Percentiles rank a stretch among this genome's conserved stretches.
phyloP scores from a whole-genome alignment of 371 early-diverging fungal species.

The Ordospora colligata region DNA sequence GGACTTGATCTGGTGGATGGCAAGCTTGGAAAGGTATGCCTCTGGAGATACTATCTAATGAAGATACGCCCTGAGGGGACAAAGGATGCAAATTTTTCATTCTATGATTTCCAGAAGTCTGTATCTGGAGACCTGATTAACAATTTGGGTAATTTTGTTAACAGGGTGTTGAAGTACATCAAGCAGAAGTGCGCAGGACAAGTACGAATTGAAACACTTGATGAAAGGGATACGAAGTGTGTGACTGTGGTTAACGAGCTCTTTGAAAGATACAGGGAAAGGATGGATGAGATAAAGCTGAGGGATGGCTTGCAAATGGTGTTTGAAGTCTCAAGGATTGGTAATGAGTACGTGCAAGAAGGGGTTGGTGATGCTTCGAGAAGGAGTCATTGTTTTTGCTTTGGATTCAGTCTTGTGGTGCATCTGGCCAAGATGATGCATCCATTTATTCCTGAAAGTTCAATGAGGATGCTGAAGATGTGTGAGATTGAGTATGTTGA shows the following conservation, averaged over 20 bases:
- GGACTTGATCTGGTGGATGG: constrained; percentile 79
- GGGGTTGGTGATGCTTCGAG: constrained; percentile 66
- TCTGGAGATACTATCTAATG: constrained; percentile 95
- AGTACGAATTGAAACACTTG: constrained; percentile 60
- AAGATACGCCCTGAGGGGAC: constrained; percentile 84
- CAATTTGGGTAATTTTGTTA: constrained; percentile 94
- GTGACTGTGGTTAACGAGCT: constrained; percentile 71
- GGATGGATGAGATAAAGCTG: constrained; percentile 74
- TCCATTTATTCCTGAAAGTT: constrained; percentile 83
- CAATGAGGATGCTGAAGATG: constrained; percentile 26
- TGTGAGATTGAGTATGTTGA: neutral
- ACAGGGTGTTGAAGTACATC: constrained; percentile 86
- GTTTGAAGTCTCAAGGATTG: constrained; percentile 82
- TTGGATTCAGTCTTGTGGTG: constrained; percentile 73
- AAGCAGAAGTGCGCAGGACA: constrained; percentile 66
- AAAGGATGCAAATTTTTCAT: constrained; percentile 81
- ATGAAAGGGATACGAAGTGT: constrained; percentile 64
- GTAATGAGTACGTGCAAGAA: constrained; percentile 81
- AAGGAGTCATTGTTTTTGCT: constrained; percentile 73
- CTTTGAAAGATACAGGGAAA: constrained; percentile 68
- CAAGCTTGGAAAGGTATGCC: constrained; percentile 76
- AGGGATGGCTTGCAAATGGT: constrained; percentile 71
- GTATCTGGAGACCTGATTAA: constrained; percentile 88
- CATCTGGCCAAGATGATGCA: constrained; percentile 72
- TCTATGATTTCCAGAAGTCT: constrained; percentile 79